These are phyloP conservation scores for Barnettozyma pratensis DNA, from an alignment of 805 yeast genomes.

Conservation along the genomic window DNA sequence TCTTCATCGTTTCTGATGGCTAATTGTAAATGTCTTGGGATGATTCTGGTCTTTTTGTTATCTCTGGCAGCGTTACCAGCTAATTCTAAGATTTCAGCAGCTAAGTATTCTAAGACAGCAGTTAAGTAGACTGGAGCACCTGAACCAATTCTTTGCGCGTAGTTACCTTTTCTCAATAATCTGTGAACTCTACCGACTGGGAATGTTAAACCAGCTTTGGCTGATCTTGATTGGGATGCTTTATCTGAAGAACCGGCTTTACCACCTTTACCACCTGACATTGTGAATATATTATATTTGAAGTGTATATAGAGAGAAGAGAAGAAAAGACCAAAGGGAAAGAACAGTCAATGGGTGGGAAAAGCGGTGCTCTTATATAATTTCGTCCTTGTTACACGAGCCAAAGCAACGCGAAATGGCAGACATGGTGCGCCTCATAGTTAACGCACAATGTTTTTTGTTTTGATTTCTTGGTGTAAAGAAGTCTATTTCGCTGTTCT, in stretches of 20 bases:
- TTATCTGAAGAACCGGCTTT: constrained; percentile 94
- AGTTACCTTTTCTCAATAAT: constrained; percentile 93
- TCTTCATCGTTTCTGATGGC: constrained; percentile 99
- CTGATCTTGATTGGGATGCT: constrained; percentile 96
- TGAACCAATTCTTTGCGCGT: constrained; percentile 98
- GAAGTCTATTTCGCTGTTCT: constrained; percentile 3
- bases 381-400: not conserved
- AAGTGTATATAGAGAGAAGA: constrained; percentile 3
- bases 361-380: constrained; percentile 1
- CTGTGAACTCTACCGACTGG: constrained; percentile 99
- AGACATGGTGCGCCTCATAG: too few species aligned
- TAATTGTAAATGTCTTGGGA: constrained; percentile 94
- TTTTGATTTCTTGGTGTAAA: not conserved
- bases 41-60: constrained; percentile 90
- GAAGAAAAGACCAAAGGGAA: not conserved
- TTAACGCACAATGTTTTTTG: too few species aligned
- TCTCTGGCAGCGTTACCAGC: constrained; percentile 99
- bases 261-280: constrained; percentile 76
- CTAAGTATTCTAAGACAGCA: constrained; percentile 93
- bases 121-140: constrained; percentile 99
- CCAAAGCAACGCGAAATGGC: not conserved
- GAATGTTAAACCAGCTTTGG: constrained; percentile 98
- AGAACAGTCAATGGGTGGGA: not conserved
- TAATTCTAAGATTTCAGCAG: constrained; percentile 96
- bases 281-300: constrained; percentile 24